phyloP scores from a whole-genome alignment of 352 stramenopile species.

The Globisporangium cederbergense region DNA sequence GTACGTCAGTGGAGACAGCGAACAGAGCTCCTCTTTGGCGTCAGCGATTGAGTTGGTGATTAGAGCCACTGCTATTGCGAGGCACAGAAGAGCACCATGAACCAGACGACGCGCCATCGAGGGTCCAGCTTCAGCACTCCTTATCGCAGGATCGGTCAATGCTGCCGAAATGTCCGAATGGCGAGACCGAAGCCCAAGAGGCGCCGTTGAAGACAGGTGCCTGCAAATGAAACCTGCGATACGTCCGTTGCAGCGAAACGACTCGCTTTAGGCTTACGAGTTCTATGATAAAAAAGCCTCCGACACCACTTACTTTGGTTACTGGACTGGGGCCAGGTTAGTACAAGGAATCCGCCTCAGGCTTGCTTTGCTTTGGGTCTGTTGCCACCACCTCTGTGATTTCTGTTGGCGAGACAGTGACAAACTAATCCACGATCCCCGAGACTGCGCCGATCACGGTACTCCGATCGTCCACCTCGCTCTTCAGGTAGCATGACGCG shows the following conservation, averaged over 20 bases:
- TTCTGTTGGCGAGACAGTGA: background rate
- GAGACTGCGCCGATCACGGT: background rate
- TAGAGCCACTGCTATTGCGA: background rate
- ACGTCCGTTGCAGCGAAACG: background rate
- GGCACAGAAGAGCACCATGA: background rate
- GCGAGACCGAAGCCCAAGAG: background rate
- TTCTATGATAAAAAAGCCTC: no score
- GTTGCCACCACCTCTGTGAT: background rate
- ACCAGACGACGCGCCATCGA: background rate
- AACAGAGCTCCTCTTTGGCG: slow-evolving; percentile 4
- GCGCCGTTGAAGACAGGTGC: background rate
- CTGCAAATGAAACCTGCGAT: background rate
- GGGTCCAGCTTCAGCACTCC: background rate
- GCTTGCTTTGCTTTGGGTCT: no score
- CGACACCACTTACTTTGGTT: no score
- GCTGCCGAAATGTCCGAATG: background rate
- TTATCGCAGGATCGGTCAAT: background rate
- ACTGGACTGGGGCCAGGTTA: no score
- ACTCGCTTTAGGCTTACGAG: background rate
- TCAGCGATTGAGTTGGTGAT: background rate
- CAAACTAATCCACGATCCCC: background rate
- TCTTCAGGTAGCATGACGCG: background rate
- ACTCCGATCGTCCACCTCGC: background rate
- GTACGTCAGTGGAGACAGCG: slow-evolving; percentile 1
- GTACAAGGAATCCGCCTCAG: no score